phyloP scores from a whole-genome alignment of 805 yeast genomes.

The Metschnikowia reukaufii region DNA sequence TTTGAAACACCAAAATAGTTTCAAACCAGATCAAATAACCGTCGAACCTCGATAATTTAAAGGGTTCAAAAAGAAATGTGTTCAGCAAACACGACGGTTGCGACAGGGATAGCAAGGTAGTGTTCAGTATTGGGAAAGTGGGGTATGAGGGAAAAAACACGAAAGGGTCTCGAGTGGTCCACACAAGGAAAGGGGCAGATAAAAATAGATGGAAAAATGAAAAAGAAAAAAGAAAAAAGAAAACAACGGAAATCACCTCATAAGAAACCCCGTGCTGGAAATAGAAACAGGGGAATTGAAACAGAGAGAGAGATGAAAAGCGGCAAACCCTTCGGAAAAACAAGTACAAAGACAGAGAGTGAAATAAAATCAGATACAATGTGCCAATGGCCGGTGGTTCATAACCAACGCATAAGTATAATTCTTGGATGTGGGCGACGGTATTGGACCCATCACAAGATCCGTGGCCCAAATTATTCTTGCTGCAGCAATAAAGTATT shows the following conservation, averaged over 20 bases:
- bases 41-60: neutral
- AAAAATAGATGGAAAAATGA: neutral
- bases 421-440: too few relatives aligned
- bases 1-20: too few relatives aligned
- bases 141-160: neutral
- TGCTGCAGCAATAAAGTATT: neutral
- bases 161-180: neutral
- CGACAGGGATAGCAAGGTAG: constrained; percentile 4
- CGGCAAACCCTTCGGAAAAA: neutral
- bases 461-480: neutral
- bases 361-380: neutral
- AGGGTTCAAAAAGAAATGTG: neutral
- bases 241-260: too few relatives aligned
- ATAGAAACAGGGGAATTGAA: neutral
- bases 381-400: neutral
- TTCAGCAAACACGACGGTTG: neutral
- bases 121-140: neutral
- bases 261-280: too few relatives aligned
- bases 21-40: too few relatives aligned
- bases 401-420: neutral
- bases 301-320: neutral
- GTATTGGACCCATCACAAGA: neutral
- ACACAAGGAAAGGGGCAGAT: neutral
- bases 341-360: neutral
- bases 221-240: neutral